Evolutionary conservation across 2,329 filamentous ascomycete species (phyloP), one percentile per base, ranked within the genome.

Genomic region (Lachnellula hyalina): DNA sequence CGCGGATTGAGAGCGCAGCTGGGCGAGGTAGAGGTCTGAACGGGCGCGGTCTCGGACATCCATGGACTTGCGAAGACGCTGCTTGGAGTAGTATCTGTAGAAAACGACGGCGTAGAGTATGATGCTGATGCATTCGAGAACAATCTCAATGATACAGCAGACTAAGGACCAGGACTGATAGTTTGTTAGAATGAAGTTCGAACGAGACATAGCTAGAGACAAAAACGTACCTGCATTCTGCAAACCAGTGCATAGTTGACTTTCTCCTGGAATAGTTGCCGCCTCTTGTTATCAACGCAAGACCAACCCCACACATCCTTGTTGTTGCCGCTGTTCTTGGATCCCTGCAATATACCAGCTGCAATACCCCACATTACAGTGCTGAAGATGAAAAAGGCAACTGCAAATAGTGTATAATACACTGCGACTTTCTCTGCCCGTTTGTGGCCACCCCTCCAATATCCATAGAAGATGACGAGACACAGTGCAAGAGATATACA

Each of bases 281-380:
- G 77, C 58, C 93, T 85, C 61, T 86, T 84, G 72, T 96, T 97
- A 67, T 96, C 82, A 54, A 92, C 87, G 72, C 94, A 99, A n/a
- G 90, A 84, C 94, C 94, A 99, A 56, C 93, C 92, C 94, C 94
- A 99, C 73, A 99, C 83, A 72, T 99, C 94, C 72, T 96, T 84
- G 67, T 88, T 89, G 61, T 83, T 75, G 68, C 83, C 83, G 68
- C 81, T 88, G 66, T 84, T 81, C 70, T 86, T 88, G 54, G 84
- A 84, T 65, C 87, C 82, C 70, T 97, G 91, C 66, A 96, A 82
- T 54, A 96, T 75, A 55, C 86, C 90, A 40, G 92, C 92, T 34
- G 90, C 91, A 35, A 94, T 77, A 52, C 86, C 85, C 94, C 94
- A 99, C 78, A 99, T 89, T 67, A 95, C 74, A 71, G 96, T 87